A percentile compares a stretch with the other conserved stretches of the same genome.
Conservation (phyloP, 192 early-diverging fungal genomes). For the Coemansia sp. region DNA sequence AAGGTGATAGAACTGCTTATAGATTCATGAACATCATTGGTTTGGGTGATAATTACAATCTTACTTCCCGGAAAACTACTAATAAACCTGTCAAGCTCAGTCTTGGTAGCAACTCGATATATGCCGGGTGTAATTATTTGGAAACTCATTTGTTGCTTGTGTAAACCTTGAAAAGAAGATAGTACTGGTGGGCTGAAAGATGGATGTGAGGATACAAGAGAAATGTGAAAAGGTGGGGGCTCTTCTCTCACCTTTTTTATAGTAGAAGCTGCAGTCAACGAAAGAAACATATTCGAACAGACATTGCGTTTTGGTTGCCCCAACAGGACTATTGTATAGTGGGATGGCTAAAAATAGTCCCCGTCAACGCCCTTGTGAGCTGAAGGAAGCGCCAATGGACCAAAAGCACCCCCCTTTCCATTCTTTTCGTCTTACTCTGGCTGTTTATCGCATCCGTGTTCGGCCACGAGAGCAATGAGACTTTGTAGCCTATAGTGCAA, state of each 20-base stretch:
- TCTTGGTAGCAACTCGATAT: not conserved
- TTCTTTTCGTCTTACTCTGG: too few species aligned
- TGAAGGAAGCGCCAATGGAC: not conserved
- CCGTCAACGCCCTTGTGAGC: not conserved
- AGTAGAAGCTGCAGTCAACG: not conserved
- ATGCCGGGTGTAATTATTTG: not conserved
- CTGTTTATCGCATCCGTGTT: not conserved
- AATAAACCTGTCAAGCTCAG: not conserved
- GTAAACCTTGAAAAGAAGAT: not conserved
- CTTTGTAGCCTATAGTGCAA: too few species aligned
- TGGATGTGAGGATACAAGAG: not conserved
- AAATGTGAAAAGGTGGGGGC: not conserved
- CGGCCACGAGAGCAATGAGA: not conserved
- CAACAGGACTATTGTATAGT: too few species aligned
- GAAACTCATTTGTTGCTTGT: not conserved
- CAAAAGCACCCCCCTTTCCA: not conserved
- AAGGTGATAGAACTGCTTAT: not conserved
- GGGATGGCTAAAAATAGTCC: not conserved
- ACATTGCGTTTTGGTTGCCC: too few species aligned
- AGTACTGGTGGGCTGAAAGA: not conserved
- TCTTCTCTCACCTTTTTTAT: not conserved
- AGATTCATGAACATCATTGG: not conserved
- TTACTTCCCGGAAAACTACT: not conserved
- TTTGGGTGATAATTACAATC: not conserved
- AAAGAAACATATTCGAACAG: not conserved